These are phyloP conservation scores for Podaxis carcinomalis DNA, from an alignment of 768 basidiomycete genomes.

Conservation along the genomic window DNA sequence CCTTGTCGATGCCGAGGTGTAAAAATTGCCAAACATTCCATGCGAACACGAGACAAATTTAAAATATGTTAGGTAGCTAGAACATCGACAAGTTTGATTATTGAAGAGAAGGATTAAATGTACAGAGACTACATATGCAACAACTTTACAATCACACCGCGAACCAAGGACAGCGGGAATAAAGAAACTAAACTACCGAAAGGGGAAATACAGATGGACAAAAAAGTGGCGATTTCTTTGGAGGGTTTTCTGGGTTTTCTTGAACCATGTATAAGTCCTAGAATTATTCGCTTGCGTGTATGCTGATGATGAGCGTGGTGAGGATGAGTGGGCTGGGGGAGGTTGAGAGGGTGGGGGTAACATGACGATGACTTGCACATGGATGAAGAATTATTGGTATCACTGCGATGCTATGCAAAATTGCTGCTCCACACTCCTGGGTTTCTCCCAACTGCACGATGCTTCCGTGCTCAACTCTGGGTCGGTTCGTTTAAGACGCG, in stretches of 20 bases:
- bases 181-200: not conserved
- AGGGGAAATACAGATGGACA: not conserved
- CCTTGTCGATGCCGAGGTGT: not conserved
- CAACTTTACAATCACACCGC: not conserved
- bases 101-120: not conserved
- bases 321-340: not conserved
- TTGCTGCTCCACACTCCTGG: not conserved
- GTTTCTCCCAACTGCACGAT: not conserved
- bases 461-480: not conserved
- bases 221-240: not conserved
- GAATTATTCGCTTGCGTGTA: not conserved
- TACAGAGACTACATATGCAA: not conserved
- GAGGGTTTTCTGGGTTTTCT: not conserved
- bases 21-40: not conserved
- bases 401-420: conserved; percentile 1
- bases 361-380: not conserved
- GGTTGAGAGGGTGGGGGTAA: not conserved
- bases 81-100: not conserved
- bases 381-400: conserved; percentile 6
- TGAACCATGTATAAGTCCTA: not conserved
- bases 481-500: conserved; percentile 29
- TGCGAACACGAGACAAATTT: not conserved
- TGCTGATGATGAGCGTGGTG: not conserved
- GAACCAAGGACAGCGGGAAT: not conserved
- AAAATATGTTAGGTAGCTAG: not conserved